Evolutionary conservation across 129 eudicot species (phyloP), one percentile per base, ranked within the genome.

Genomic region (Flaveria ramosissima): DNA sequence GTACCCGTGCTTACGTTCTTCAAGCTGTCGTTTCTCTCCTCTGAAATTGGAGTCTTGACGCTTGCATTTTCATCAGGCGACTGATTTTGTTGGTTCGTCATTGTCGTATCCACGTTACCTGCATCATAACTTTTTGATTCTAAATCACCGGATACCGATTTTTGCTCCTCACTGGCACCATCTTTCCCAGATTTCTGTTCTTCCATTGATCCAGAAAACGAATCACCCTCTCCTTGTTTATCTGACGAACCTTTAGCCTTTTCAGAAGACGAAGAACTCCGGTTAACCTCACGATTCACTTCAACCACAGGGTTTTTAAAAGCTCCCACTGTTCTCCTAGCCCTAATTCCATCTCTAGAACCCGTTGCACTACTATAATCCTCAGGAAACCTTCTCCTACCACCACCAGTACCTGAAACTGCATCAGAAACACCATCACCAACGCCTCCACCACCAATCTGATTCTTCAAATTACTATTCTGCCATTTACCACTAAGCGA

Each of bases 401-500:
- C 76, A 70, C 71, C n/a, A 39, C 73, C 78, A 59, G 85, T 78
- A 26, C 86, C 96, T 36, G 67, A 42, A 64, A 87, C 93, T 4
- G 71, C 59, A 64, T 69, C 82, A 70, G 83, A 55, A 77, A 71
- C 86, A 47, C 89, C 80, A 72, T 82, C 71, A 56, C 67, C 82
- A 36, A 88, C 88, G 59, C 41, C 86, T 41, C 89, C 80, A 72
- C 80, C 71, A 56, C 20, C 88, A 79, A 70, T 78, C 75, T 75
- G 84, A 69, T 77, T 90, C 83, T 88, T 93, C 79, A 86, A 66
- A 82, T 70, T 69, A 56, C 84, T 87, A 65, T 76, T 80, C 78
- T 82, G 95, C 90, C 85, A 84, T 77, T 88, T 90, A 3, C 88
- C 91, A 21, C 88, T 74, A 48, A 82, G 71, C 53, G 84, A 86